Base-by-base conservation (phyloP, 2,329 filamentous ascomycete species). In the Verticillium albo-atrum region DNA sequence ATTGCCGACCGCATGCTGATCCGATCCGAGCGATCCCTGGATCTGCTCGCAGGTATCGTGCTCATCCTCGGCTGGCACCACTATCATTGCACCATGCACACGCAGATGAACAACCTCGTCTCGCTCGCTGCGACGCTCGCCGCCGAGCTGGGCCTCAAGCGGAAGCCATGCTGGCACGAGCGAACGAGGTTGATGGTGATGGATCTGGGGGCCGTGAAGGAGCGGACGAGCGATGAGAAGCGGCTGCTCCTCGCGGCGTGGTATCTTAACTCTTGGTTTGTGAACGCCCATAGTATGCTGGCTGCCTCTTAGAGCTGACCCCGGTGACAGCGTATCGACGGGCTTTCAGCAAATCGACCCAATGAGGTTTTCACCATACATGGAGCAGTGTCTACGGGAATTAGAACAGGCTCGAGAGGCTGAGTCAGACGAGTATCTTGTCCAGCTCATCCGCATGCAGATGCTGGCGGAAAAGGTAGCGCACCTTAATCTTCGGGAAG, bases 241-340 rank as follows among this genome's bases (percentile, higher is more conserved):
- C 74, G 83, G n/a, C 74, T 77, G 0, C 71, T 84, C 0, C 71
- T 83, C 1, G 83, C 80, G 0, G 77, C 81, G 2, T 86, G 82
- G 77, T 85, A 83, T 60, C 62, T 85, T 30, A 78, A 74, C 15
- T 83, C 81, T 10, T 75, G 77, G 82, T 85, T 71, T 66, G 79
- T 70, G n/a, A n/a, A n/a, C n/a, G n/a, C n/a, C n/a, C n/a, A n/a
- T n/a, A n/a, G n/a, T n/a, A n/a, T n/a, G n/a, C n/a, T n/a, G n/a
- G n/a, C 34, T 37, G 1, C 17, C 14, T 4, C 2, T 23, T 0
- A 2, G 0, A 15, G 3, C 54, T 69, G 14, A 70, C 6, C 50
- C 12, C 2, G 12, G 0, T 37, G n/a, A 20, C n/a, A 80, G 78
- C 0, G 68, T 79, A 28, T 71, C 77, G 0, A 68, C 78, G 2